Conservation (phyloP, 306 rosid species). For the Lathyrus sativus region DNA sequence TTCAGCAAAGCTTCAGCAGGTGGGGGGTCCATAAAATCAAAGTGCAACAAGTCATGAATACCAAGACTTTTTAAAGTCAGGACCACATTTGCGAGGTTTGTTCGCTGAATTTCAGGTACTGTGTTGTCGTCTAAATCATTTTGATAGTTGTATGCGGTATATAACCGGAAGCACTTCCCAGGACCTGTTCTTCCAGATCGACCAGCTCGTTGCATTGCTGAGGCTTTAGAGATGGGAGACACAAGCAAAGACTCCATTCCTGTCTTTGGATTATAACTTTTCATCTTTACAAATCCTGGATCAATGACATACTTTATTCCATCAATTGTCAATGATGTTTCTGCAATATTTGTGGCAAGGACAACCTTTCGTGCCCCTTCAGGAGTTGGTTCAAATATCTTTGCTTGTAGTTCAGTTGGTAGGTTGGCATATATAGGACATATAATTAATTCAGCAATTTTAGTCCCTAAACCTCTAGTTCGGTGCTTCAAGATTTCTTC, state of each 20-base stretch:
- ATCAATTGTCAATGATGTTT: constrained; percentile 93
- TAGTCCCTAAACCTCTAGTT: constrained; percentile 83
- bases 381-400: constrained; percentile 97
- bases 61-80: constrained; percentile 88
- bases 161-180: constrained; percentile 90
- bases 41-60: constrained; percentile 75
- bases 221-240: constrained; percentile 92
- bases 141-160: constrained; percentile 72
- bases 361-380: constrained; percentile 94
- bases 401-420: constrained; percentile 91
- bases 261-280: constrained; percentile 68
- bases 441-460: constrained; percentile 89
- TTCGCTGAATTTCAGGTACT: constrained; percentile 88
- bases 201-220: constrained; percentile 95
- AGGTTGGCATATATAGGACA: constrained; percentile 97
- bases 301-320: constrained; percentile 96
- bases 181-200: constrained; percentile 98
- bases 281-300: constrained; percentile 84
- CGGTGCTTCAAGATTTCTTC: constrained; percentile 95
- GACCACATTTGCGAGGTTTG: constrained; percentile 92
- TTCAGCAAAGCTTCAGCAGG: constrained; percentile 92
- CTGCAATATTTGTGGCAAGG: constrained; percentile 96
- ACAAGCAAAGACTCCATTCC: constrained; percentile 91
- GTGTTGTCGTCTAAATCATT: constrained; percentile 88
- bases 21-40: constrained; percentile 98